Base-by-base conservation (phyloP, 2,329 filamentous ascomycete species). In the Beauveria varroae region DNA sequence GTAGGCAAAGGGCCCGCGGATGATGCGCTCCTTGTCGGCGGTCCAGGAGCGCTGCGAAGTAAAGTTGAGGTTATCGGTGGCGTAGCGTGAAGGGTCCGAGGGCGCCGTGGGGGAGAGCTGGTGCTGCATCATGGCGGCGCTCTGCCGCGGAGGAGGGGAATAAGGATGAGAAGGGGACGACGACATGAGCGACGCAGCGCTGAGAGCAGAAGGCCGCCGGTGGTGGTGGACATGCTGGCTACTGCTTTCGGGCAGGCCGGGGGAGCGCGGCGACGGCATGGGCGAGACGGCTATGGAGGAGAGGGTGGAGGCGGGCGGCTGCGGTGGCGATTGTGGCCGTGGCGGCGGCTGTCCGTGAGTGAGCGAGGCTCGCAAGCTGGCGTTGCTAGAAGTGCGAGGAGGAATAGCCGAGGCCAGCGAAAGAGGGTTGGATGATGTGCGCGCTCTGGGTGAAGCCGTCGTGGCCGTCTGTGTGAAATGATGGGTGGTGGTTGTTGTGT, bases 1-100 rank as follows among this genome's bases (percentile, higher is more conserved):
- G 73, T 96, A 96, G 70, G 93, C 87, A 68, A 86, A 96, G 1
- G 91, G 91, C 0, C 87, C 91, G 53, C 87, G 78, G 58, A 96
- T 78, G 63, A 93, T 86, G 72, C 84, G 85, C 72, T 95, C 90
- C 77, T 95, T 93, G 68, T 89, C 83, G 2, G 79, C 74, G 7
- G 83, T 86, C 90, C 90, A 95, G 20, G 81, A 78, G 62, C 76
- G 77, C 65, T 74, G 75, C 3, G 75, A 72, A 2, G 74, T 74
- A 68, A 81, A 82, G 70, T 82, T 78, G 65, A 85, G 76, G 69
- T 85, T 81, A 63, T 83, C 79, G 56, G 77, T 75, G 64, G 79
- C 81, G 64, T 81, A 86, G 61, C 81, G 80, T 62, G 73, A 69
- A 14, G 81, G 79, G 67, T 85, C 79, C 6, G 78, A 78, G 14